Conservation (phyloP, 495 filamentous ascomycete genomes). For the Penicillium lividum region DNA sequence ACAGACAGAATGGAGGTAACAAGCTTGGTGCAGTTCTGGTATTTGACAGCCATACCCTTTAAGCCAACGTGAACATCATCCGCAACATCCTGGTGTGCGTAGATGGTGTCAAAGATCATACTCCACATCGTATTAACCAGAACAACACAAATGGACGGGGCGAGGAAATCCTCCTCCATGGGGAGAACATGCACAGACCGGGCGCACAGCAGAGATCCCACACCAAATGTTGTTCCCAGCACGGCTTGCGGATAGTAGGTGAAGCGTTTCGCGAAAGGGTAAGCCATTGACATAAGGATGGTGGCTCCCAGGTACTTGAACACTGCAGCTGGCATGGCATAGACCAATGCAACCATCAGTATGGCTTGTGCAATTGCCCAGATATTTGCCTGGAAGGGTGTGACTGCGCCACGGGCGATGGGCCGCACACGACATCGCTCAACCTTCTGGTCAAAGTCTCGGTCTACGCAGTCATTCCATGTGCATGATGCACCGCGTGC, state of each 20-base stretch:
- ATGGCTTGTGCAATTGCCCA: constrained; percentile 24
- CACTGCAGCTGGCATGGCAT: not conserved
- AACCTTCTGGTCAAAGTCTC: constrained; percentile 43
- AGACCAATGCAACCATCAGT: not conserved
- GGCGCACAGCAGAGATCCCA: not conserved
- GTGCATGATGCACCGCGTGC: constrained; percentile 36
- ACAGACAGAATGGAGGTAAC: not conserved
- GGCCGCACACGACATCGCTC: constrained; percentile 39
- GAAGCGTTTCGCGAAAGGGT: constrained; percentile 20
- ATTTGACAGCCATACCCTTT: constrained; percentile 36
- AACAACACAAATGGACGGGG: constrained; percentile 2
- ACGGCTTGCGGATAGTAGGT: constrained; percentile 38
- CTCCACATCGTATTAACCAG: constrained; percentile 41
- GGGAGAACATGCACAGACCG: not conserved
- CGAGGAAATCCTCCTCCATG: not conserved
- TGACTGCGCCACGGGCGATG: constrained; percentile 48
- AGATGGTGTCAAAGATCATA: constrained; percentile 48
- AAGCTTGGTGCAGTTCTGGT: not conserved
- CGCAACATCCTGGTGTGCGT: constrained; percentile 44
- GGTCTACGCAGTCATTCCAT: constrained; percentile 51
- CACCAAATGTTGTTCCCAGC: constrained; percentile 22
- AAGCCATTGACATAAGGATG: constrained; percentile 4
- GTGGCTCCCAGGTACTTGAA: constrained; percentile 4
- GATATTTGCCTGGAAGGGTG: constrained; percentile 27
- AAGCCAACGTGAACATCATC: constrained; percentile 47